A percentile compares a stretch with the other conserved stretches of the same genome.
phyloP scores from a whole-genome alignment of 306 rosid genomes.

The Trichosanthes cucumerina region DNA sequence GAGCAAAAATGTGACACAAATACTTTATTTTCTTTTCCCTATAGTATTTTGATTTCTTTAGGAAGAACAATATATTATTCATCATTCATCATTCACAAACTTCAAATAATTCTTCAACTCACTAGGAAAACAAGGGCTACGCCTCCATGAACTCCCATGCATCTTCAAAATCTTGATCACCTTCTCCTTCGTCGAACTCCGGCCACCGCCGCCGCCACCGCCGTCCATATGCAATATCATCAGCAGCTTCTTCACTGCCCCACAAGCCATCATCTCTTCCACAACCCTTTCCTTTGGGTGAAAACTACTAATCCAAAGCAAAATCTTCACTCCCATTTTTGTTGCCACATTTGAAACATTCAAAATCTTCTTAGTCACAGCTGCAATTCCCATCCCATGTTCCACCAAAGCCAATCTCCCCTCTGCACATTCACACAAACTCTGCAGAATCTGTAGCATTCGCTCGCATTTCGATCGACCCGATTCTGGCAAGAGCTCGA shows the following conservation, averaged over 20 bases:
- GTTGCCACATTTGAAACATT: slow-evolving; percentile 26
- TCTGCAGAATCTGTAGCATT: slow-evolving; percentile 22
- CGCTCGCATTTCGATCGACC: slow-evolving; percentile 29
- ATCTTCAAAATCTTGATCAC: slow-evolving; percentile 35
- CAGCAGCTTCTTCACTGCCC: slow-evolving; percentile 42
- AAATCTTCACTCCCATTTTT: slow-evolving; percentile 34
- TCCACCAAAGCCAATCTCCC: slow-evolving; percentile 42
- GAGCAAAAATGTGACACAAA: neutral
- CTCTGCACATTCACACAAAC: slow-evolving; percentile 38
- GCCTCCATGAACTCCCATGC: slow-evolving; percentile 38
- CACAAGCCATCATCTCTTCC: slow-evolving; percentile 44
- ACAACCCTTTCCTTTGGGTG: slow-evolving; percentile 29
- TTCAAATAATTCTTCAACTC: slow-evolving; percentile 26
- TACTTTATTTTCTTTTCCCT: neutral
- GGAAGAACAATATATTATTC: neutral
- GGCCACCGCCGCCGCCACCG: neutral
- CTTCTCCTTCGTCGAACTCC: slow-evolving; percentile 24
- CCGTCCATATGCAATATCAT: slow-evolving; percentile 32
- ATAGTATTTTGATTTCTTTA: neutral
- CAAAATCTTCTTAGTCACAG: slow-evolving; percentile 26
- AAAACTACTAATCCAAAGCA: slow-evolving; percentile 24
- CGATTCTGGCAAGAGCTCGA: slow-evolving; percentile 38
- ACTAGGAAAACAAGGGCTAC: slow-evolving; percentile 34
- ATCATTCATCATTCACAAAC: slow-evolving; percentile 6
- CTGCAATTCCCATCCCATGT: slow-evolving; percentile 37